These are phyloP conservation scores for Leccinum olivaceopallidum DNA, from an alignment of 768 basidiomycete genomes.

Conservation along the genomic window DNA sequence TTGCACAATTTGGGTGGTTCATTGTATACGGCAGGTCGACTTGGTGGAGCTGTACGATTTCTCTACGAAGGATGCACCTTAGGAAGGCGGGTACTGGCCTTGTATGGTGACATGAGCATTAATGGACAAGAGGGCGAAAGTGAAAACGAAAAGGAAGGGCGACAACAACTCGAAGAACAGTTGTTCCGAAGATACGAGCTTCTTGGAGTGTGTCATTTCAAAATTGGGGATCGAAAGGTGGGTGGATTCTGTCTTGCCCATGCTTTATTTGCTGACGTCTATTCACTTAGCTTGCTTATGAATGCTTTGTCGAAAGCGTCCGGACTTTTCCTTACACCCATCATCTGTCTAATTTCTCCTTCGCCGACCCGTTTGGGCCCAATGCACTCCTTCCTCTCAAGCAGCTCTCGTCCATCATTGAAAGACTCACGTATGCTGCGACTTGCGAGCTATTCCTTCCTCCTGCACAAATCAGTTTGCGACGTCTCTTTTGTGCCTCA, in stretches of 20 bases:
- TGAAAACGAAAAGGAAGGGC: constrained; percentile 39
- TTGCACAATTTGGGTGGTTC: constrained; percentile 68
- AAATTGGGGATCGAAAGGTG: constrained; percentile 77
- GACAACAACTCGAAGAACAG: constrained; percentile 63
- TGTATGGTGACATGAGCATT: constrained; percentile 15
- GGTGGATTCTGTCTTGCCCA: constrained; percentile 14
- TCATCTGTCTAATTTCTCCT: constrained; percentile 17
- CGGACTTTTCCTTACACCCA: constrained; percentile 52
- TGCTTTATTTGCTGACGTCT: not conserved
- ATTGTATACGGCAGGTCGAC: constrained; percentile 65
- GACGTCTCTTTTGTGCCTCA: constrained; percentile 1
- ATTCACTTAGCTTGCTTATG: constrained; percentile 53
- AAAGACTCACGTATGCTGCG: constrained; percentile 66
- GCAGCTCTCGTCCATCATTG: constrained; percentile 61
- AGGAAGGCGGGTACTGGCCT: constrained; percentile 47
- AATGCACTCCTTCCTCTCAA: constrained; percentile 43
- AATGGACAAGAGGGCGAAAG: constrained; percentile 22
- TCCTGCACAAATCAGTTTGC: constrained; percentile 50
- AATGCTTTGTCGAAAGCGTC: constrained; percentile 54
- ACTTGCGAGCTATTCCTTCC: constrained; percentile 64
- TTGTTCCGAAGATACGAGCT: constrained; percentile 78
- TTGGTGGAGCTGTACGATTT: constrained; percentile 69
- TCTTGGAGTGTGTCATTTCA: constrained; percentile 74
- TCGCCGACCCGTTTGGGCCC: constrained; percentile 36
- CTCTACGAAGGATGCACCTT: constrained; percentile 59